phyloP scores from a whole-genome alignment of 2,329 filamentous ascomycete species.

The Pseudophaeomoniella oleicola region DNA sequence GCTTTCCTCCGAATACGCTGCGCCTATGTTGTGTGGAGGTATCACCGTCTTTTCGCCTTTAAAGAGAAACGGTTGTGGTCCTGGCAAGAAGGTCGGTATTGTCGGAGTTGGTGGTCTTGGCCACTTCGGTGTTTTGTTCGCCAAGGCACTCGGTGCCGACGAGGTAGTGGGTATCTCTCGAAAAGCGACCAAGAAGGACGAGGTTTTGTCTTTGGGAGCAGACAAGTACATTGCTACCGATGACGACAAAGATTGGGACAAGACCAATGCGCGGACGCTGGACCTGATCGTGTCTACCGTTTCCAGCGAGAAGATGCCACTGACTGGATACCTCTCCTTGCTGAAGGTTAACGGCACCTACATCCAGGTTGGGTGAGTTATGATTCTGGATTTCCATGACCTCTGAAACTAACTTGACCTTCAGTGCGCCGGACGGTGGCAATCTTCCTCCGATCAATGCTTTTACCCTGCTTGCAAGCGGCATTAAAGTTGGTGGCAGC shows the following conservation, averaged over 20 bases:
- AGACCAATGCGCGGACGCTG: slow-evolving; percentile 2
- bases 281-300: slow-evolving; percentile 10
- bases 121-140: slow-evolving; percentile 8
- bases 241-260: slow-evolving; percentile 6
- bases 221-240: slow-evolving; percentile 13
- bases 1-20: slow-evolving; percentile 15
- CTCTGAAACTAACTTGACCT: not conserved
- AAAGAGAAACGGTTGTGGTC: slow-evolving; percentile 4
- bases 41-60: slow-evolving; percentile 7
- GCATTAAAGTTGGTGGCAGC: slow-evolving; percentile 36
- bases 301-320: slow-evolving; percentile 3
- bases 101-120: slow-evolving; percentile 11
- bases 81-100: slow-evolving; percentile 4
- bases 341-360: slow-evolving; percentile 4
- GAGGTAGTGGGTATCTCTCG: slow-evolving; percentile 15
- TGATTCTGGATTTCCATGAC: no score
- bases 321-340: slow-evolving; percentile 4
- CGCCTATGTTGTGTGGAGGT: slow-evolving; percentile 16
- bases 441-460: slow-evolving; percentile 40
- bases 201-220: slow-evolving; percentile 15
- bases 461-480: slow-evolving; percentile 44
- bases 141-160: slow-evolving; percentile 5
- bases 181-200: slow-evolving; percentile 2
- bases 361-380: slow-evolving; percentile 4
- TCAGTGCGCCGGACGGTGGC: not conserved